Evolutionary conservation across 2,329 filamentous ascomycete species (phyloP).

Genomic region (Ilyonectria sp.): DNA sequence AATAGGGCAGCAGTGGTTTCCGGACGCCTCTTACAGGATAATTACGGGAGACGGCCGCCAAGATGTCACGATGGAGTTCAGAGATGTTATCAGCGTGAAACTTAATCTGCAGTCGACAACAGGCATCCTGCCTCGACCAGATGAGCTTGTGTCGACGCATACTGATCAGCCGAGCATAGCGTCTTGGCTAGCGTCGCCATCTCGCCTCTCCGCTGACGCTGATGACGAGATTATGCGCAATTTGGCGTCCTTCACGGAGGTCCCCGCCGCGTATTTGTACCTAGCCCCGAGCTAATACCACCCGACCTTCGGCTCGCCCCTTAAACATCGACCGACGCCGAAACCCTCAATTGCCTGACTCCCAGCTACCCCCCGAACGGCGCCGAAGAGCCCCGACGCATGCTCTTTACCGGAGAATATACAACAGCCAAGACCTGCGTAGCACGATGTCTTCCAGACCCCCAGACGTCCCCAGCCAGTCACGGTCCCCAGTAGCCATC

Average conservation of each 20-base stretch:
- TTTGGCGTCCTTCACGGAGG: neutral
- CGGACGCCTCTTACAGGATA: too few relatives aligned
- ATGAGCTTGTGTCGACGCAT: neutral
- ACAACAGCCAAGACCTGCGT: neutral
- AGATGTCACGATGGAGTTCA: too few relatives aligned
- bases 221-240: conserved; percentile 19
- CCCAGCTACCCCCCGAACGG: conserved; percentile 1
- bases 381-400: conserved; percentile 25
- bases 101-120: too few relatives aligned
- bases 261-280: neutral
- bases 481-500: too few relatives aligned
- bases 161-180: too few relatives aligned
- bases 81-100: too few relatives aligned
- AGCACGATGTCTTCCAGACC: neutral
- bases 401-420: neutral
- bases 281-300: conserved; percentile 13
- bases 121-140: too few relatives aligned
- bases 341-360: neutral
- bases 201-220: neutral
- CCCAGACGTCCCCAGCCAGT: neutral
- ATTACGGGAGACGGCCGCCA: too few relatives aligned
- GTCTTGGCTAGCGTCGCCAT: neutral
- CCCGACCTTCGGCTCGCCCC: conserved; percentile 18
- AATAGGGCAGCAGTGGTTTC: too few relatives aligned
- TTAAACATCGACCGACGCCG: conserved; percentile 18